Conservation (phyloP, 495 filamentous ascomycete species). For the Aspergillus steynii region DNA sequence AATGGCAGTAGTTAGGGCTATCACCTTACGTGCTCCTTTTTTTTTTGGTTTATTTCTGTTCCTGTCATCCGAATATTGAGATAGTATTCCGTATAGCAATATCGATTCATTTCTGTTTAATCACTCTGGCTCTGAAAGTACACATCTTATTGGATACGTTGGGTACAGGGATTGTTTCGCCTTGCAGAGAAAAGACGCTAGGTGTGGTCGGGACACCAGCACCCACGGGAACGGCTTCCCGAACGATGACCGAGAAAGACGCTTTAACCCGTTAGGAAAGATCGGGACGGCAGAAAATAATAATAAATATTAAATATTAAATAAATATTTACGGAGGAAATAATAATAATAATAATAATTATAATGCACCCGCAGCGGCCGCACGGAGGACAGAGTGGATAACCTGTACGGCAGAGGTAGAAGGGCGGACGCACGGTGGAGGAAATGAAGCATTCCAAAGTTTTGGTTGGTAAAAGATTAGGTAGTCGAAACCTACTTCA, state of each 20-base stretch:
- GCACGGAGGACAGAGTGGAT: neutral
- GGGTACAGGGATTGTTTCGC: constrained; percentile 1
- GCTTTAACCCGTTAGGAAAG: neutral
- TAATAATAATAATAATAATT: neutral
- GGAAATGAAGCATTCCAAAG: neutral
- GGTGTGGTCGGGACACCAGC: constrained; percentile 6
- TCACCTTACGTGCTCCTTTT: neutral
- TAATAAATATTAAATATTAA: neutral
- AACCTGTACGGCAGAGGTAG: neutral
- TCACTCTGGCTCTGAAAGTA: neutral
- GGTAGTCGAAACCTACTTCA: neutral
- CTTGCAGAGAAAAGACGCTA: constrained; percentile 15
- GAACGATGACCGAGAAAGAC: constrained; percentile 11
- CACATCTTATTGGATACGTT: neutral
- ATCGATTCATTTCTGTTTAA: constrained; percentile 2
- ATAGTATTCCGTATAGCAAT: neutral
- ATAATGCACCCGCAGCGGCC: neutral
- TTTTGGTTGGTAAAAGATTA: neutral
- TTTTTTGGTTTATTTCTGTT: neutral
- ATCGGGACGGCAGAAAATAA: neutral
- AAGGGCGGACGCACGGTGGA: neutral
- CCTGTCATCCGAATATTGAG: neutral
- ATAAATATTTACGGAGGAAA: neutral
- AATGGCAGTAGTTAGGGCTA: neutral
- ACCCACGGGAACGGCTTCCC: constrained; percentile 15